Percentiles rank a stretch among this genome's conserved stretches.
Conservation (phyloP, 2,329 filamentous ascomycete species). For the Rasamsonia emersonii region DNA sequence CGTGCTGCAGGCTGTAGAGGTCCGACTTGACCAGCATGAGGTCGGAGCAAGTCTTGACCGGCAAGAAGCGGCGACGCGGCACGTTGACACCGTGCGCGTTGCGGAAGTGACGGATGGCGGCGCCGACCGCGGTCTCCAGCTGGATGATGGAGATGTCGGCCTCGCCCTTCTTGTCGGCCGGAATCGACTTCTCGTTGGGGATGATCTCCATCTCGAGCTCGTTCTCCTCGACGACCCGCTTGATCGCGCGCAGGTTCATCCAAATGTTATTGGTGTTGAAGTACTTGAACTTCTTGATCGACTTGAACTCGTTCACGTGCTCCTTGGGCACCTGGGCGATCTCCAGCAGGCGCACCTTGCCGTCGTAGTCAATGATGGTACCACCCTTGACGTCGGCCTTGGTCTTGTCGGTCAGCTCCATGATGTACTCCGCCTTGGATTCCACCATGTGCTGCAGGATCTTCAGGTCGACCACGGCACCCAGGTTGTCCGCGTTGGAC, state of each 20-base stretch:
- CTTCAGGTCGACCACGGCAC: constrained; percentile 92
- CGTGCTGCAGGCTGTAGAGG: constrained; percentile 96
- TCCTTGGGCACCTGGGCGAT: constrained; percentile 99
- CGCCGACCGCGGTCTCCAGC: constrained; percentile 96
- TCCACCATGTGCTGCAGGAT: constrained; percentile 99
- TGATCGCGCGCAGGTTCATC: constrained; percentile 96
- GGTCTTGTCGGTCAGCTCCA: constrained; percentile 99
- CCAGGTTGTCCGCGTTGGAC: constrained; percentile 98
- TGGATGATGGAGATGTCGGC: constrained; percentile 95
- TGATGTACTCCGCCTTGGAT: constrained; percentile 95
- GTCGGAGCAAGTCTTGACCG: constrained; percentile 99
- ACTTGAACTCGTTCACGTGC: constrained; percentile 99
- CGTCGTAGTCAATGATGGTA: constrained; percentile 99
- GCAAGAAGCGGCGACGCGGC: constrained; percentile 92
- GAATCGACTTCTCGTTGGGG: constrained; percentile 96
- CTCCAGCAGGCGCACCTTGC: constrained; percentile 90
- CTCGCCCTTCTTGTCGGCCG: constrained; percentile 99
- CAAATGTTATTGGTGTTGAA: constrained; percentile 99
- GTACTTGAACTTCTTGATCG: constrained; percentile 99
- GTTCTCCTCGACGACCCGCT: constrained; percentile 97
- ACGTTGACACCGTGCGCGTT: constrained; percentile 99
- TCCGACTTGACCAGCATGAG: constrained; percentile 99
- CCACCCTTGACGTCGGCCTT: constrained; percentile 99
- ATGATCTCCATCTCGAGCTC: constrained; percentile 99
- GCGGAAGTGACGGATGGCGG: constrained; percentile 96